Evolutionary conservation across 169 alveolate genomes (phyloP), one percentile per base, ranked within the genome.

Genomic region (Perkinsus marinus): DNA sequence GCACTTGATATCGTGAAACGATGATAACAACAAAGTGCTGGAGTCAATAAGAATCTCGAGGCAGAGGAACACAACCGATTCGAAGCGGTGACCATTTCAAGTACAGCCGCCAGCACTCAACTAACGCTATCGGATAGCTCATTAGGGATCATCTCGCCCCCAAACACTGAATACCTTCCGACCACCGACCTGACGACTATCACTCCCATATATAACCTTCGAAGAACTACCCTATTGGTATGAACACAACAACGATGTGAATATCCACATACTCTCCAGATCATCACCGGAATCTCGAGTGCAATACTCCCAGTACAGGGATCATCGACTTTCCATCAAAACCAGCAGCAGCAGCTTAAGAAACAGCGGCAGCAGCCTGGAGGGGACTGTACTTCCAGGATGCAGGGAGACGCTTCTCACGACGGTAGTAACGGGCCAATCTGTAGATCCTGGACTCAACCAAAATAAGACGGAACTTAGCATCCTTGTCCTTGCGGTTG

Each of bases 401-500:
- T 90, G 99, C 98, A 26, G 99, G 99, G 39, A 99, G 97, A 90
- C 97, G 97, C 95, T 97, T 96, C 93, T 97, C 97, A 95, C 98
- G 97, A 95, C 97, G 97, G 97, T 97, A 99, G 96, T 99, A 99
- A 91, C 99, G 96, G 68, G 99, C 99, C 41, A 99, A 95, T 95
- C 99, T 98, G 96, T 99, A 99, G 94, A 99, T 99, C 94, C 98
- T 97, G 93, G 99, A 97, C 96, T 99, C 99, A 90, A 98, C 97
- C 91, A 99, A 95, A 96, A 98, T 98, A 90, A 99, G 94, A 92
- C 99, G 96, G 97, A 97, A 99, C 96, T 98, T 98, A 94, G 98
- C 96, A 94, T 98, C 99, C 94, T 95, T 97, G 96, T 98, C 99
- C 95, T 98, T 98, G 95, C 98, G 96, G 96, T 96, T 97, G 94